These are phyloP conservation scores for Penicillium paneum DNA, from an alignment of 2,329 filamentous ascomycete genomes.

Conservation along the genomic window DNA sequence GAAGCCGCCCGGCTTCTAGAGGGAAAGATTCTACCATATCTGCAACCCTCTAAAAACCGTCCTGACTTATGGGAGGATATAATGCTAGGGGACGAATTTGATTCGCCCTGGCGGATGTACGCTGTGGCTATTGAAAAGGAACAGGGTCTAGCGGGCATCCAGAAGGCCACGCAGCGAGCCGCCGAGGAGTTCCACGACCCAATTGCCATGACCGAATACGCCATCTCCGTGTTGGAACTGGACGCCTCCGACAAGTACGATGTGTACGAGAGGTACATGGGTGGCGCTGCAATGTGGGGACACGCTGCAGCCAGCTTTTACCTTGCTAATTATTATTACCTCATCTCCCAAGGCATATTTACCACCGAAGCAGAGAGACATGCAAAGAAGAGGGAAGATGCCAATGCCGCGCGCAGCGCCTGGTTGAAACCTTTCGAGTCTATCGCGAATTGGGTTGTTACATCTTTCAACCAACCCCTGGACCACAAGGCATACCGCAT, in stretches of 20 bases:
- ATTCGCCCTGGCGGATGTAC: slow-evolving; percentile 32
- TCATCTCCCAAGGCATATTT: slow-evolving; percentile 26
- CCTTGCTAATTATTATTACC: slow-evolving; percentile 39
- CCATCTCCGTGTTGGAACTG: slow-evolving; percentile 21
- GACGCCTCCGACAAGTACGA: slow-evolving; percentile 18
- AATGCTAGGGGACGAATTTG: slow-evolving; percentile 6
- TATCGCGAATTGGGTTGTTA: neutral
- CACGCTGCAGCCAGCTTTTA: slow-evolving; percentile 30
- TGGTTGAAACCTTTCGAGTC: neutral
- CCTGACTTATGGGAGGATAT: slow-evolving; percentile 8
- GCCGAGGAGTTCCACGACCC: slow-evolving; percentile 34
- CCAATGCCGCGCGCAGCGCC: neutral
- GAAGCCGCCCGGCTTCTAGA: slow-evolving; percentile 26
- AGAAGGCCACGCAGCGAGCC: slow-evolving; percentile 25
- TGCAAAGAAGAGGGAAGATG: neutral
- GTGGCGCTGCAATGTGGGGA: slow-evolving; percentile 31
- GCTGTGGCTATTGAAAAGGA: slow-evolving; percentile 10
- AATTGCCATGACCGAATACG: slow-evolving; percentile 27
- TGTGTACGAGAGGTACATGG: slow-evolving; percentile 37
- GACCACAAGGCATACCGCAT: slow-evolving; percentile 24
- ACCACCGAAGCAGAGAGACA: slow-evolving; percentile 21
- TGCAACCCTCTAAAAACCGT: slow-evolving; percentile 16
- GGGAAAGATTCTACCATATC: slow-evolving; percentile 22
- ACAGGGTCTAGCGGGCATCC: slow-evolving; percentile 7
- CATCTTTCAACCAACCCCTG: slow-evolving; percentile 17